Evolutionary conservation across 73 alveolate genomes (phyloP).

Genomic region (Durusdinium trenchii): DNA sequence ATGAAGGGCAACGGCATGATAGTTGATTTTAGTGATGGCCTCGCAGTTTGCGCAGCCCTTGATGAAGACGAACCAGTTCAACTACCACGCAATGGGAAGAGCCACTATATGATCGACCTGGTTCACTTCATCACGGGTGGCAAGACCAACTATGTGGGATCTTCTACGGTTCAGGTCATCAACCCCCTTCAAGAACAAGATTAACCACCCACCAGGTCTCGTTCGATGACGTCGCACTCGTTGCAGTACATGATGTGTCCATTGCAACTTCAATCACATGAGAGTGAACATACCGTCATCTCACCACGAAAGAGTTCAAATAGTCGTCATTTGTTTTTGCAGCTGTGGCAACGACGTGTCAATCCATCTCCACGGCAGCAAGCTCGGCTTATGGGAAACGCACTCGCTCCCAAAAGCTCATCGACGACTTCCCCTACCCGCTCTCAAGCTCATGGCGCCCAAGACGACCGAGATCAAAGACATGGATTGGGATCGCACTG

Average conservation of each 20-base stretch:
- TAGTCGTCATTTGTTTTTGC: not conserved
- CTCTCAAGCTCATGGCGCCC: not conserved
- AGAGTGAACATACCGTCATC: not conserved
- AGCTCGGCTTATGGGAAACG: not conserved
- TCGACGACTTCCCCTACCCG: not conserved
- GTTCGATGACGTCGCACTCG: too few relatives aligned
- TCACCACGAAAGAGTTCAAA: not conserved
- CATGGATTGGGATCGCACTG: not conserved
- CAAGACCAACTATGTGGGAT: not conserved
- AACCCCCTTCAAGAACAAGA: not conserved
- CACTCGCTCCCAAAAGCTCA: not conserved
- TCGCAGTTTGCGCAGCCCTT: not conserved
- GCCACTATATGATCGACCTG: not conserved
- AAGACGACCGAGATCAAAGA: not conserved
- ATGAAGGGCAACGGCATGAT: not conserved
- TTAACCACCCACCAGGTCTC: not conserved
- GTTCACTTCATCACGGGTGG: not conserved
- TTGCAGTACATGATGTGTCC: not conserved
- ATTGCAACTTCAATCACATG: not conserved
- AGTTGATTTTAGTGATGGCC: not conserved
- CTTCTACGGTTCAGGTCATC: not conserved
- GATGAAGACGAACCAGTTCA: not conserved
- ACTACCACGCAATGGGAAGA: not conserved
- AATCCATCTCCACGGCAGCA: too few relatives aligned
- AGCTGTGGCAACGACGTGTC: not conserved